Percentiles rank a stretch among this genome's conserved stretches.
Evolutionary conservation across 306 rosid genomes (phyloP).

Genomic region (Vachellia pachyceras): DNA sequence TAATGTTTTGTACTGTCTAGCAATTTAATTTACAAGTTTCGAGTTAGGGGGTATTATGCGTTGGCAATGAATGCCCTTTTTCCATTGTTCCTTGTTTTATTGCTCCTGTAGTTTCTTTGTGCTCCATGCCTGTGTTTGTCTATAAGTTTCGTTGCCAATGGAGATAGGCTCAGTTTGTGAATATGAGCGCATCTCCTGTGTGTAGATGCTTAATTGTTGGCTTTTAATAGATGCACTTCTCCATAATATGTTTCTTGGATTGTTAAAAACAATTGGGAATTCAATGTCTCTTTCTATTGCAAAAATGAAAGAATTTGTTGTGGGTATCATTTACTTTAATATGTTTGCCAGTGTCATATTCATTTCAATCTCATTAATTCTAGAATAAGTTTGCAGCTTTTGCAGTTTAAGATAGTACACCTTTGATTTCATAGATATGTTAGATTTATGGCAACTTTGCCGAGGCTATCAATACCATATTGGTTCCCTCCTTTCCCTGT

Average conservation of each 20-base stretch:
- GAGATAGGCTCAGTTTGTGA: background rate
- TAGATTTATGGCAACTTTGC: constrained; percentile 60
- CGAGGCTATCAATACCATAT: constrained; percentile 46
- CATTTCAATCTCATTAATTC: background rate
- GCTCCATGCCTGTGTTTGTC: background rate
- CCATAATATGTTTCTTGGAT: background rate
- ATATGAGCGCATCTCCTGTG: background rate
- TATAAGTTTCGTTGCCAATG: background rate
- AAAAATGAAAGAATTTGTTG: background rate
- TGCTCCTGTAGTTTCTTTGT: background rate
- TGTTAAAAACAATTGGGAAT: background rate
- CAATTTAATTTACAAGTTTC: background rate
- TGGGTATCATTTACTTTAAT: background rate
- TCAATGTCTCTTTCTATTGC: background rate
- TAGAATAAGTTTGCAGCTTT: background rate
- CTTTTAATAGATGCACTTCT: background rate
- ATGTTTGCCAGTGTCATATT: background rate
- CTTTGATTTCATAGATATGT: background rate
- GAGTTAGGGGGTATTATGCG: background rate
- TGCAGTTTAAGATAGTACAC: background rate
- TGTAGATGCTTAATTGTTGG: constrained; percentile 12
- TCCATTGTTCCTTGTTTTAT: too few species aligned
- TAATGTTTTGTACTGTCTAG: background rate
- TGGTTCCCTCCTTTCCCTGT: constrained; percentile 70
- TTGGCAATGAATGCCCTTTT: background rate